phyloP scores from a whole-genome alignment of 345 rosid genomes.

The Corchorus olitorius region DNA sequence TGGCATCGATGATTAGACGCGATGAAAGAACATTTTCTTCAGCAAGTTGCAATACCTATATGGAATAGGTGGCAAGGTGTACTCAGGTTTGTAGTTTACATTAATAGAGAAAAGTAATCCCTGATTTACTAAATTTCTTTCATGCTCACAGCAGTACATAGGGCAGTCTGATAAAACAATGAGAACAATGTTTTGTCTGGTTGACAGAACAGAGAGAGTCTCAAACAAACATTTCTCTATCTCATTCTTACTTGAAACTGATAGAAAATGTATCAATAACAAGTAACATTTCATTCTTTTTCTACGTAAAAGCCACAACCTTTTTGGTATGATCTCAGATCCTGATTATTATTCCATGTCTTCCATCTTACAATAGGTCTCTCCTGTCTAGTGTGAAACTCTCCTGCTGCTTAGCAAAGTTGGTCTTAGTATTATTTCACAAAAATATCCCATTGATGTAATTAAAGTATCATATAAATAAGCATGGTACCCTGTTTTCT shows the following conservation, averaged over 20 bases:
- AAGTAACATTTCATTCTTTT: background rate
- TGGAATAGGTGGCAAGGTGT: slow-evolving; percentile 9
- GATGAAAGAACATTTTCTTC: slow-evolving; percentile 68
- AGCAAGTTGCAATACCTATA: slow-evolving; percentile 67
- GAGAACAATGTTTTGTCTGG: background rate
- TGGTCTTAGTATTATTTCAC: background rate
- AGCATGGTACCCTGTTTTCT: background rate
- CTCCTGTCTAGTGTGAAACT: background rate
- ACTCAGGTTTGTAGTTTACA: background rate
- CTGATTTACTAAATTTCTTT: background rate
- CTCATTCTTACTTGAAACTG: background rate
- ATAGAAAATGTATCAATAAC: background rate
- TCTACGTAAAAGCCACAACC: background rate
- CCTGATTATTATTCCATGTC: background rate
- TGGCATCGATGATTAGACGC: slow-evolving; percentile 78
- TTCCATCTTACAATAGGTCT: background rate
- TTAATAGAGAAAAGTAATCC: background rate
- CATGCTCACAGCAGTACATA: background rate
- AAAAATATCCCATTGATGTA: slow-evolving; percentile 6
- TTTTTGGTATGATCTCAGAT: background rate
- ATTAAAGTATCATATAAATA: background rate
- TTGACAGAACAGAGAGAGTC: background rate
- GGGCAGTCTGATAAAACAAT: background rate
- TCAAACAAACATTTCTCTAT: background rate
- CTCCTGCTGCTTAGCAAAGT: background rate